Conservation (phyloP, 1,139 yeast species). For the Saccharomyces hybrid region DNA sequence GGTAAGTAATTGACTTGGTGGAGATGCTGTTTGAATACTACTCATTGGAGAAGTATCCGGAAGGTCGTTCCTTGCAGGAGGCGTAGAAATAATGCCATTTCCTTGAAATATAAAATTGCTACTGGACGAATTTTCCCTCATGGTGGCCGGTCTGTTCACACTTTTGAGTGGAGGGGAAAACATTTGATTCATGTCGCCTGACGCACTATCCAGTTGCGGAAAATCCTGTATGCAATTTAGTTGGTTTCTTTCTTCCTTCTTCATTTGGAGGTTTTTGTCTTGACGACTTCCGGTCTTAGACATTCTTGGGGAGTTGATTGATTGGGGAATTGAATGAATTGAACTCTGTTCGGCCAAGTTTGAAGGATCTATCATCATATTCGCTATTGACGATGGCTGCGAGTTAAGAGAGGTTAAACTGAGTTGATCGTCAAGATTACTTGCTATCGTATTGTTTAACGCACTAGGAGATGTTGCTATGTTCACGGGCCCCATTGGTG, state of each 20-base stretch:
- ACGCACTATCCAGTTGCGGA: background rate
- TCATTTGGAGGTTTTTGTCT: conserved; percentile 2
- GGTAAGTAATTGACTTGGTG: conserved; percentile 21
- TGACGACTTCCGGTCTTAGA: conserved; percentile 4
- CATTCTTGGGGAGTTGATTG: conserved; percentile 3
- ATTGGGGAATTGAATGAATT: background rate
- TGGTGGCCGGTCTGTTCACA: background rate
- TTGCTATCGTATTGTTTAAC: conserved; percentile 14
- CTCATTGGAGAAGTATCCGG: conserved; percentile 12
- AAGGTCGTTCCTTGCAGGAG: background rate
- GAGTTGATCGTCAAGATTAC: conserved; percentile 12
- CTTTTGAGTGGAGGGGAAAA: background rate
- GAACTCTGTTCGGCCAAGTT: conserved; percentile 2
- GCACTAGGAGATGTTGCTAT: conserved; percentile 8
- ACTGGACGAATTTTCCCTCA: background rate
- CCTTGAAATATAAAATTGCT: background rate
- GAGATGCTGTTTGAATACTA: conserved; percentile 16
- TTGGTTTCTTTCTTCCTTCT: conserved; percentile 4
- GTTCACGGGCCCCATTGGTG: conserved; percentile 3
- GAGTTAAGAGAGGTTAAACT: conserved; percentile 12
- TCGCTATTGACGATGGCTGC: conserved; percentile 12
- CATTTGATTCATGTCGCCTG: background rate
- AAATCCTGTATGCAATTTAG: conserved; percentile 6
- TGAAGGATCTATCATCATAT: conserved; percentile 6
- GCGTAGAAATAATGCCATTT: background rate